Evolutionary conservation across 106 monocot species (phyloP).

Genomic region (Posidonia australis): DNA sequence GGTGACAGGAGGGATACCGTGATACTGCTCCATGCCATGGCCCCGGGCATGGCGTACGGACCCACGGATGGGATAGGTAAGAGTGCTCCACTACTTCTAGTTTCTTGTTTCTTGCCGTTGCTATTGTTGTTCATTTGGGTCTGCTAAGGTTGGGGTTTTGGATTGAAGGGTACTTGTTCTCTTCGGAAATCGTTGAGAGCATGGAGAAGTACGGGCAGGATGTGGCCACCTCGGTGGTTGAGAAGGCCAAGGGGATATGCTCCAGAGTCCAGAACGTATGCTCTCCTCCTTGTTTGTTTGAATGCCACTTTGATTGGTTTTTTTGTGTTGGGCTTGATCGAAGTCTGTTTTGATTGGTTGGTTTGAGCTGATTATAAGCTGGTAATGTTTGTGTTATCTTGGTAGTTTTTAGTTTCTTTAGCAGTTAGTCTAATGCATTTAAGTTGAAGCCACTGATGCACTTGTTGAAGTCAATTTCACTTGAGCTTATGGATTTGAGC

Average conservation of each 20-base stretch:
- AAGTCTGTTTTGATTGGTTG: neutral
- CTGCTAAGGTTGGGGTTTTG: neutral
- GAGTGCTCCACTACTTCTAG: too few relatives aligned
- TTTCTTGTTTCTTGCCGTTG: neutral
- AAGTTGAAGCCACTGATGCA: too few relatives aligned
- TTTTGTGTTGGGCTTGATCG: neutral
- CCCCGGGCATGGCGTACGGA: conserved; percentile 14
- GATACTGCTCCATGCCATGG: conserved; percentile 29
- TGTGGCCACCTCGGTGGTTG: conserved; percentile 1
- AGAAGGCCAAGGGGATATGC: conserved; percentile 9
- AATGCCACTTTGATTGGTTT: neutral
- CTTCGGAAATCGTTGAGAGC: conserved; percentile 2
- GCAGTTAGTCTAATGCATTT: too few relatives aligned
- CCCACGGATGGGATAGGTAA: conserved; percentile 20
- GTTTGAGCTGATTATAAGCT: too few relatives aligned
- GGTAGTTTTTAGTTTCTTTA: too few relatives aligned
- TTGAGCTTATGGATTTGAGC: too few relatives aligned
- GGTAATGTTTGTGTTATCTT: too few relatives aligned
- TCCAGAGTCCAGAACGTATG: neutral
- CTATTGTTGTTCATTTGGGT: neutral
- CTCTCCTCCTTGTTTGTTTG: neutral
- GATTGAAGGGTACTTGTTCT: conserved; percentile 10
- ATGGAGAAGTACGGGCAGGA: conserved; percentile 7
- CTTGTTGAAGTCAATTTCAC: too few relatives aligned
- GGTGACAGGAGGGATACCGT: conserved; percentile 13